These are phyloP conservation scores for Metschnikowia vanudenii DNA, from an alignment of 805 yeast genomes.

Conservation along the genomic window DNA sequence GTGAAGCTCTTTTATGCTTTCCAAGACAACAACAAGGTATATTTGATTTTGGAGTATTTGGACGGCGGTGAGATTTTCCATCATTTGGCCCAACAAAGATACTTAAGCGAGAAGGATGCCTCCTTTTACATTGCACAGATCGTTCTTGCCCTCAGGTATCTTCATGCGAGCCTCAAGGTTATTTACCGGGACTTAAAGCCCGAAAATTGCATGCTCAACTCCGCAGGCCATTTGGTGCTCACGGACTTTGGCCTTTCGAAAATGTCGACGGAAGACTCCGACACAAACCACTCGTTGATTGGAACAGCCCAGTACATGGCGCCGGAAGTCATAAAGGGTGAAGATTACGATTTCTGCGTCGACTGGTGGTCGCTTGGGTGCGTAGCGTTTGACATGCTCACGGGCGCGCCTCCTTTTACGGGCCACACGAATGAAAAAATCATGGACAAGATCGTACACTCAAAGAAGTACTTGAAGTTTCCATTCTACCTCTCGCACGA, in stretches of 20 bases:
- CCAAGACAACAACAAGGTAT: constrained; percentile 76
- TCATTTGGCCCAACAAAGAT: constrained; percentile 47
- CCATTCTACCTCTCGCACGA: constrained; percentile 79
- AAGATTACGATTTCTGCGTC: constrained; percentile 72
- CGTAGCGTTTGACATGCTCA: constrained; percentile 71
- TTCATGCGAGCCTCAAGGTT: constrained; percentile 31
- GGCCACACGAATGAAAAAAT: constrained; percentile 77
- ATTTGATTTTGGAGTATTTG: constrained; percentile 73
- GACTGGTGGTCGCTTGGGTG: constrained; percentile 96
- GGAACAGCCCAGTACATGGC: constrained; percentile 89
- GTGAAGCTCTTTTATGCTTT: constrained; percentile 80
- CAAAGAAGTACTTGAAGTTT: constrained; percentile 55
- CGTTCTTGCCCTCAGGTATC: constrained; percentile 20
- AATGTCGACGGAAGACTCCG: constrained; percentile 38
- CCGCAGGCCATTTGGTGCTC: constrained; percentile 40
- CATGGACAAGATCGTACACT: constrained; percentile 66
- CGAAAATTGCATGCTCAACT: constrained; percentile 45
- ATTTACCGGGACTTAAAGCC: constrained; percentile 46
- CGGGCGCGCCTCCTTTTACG: constrained; percentile 87
- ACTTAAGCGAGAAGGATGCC: constrained; percentile 20
- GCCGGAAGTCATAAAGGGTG: constrained; percentile 80
- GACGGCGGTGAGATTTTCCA: constrained; percentile 86
- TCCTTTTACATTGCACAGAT: constrained; percentile 21
- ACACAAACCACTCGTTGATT: constrained; percentile 49
- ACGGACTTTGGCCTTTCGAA: constrained; percentile 47